Conservation (phyloP, 1,284 basidiomycete genomes). For the Trametes pubescens region DNA sequence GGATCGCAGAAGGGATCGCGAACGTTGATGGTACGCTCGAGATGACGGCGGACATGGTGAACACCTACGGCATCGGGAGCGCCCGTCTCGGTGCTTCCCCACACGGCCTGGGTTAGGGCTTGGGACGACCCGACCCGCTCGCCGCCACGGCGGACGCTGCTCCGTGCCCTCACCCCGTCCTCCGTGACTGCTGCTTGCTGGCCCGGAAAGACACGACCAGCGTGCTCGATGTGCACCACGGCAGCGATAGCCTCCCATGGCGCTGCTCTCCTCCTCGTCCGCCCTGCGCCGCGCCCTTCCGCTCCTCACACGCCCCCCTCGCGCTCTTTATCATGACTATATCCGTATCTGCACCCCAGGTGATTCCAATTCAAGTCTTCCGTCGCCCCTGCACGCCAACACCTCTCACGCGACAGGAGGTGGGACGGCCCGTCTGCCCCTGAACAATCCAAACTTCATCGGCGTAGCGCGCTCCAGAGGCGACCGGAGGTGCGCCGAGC, state of each 20-base stretch:
- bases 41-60: neutral
- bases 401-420: conserved; percentile 41
- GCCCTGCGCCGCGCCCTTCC: conserved; percentile 23
- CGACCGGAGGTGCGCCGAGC: conserved; percentile 64
- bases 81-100: neutral
- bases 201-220: neutral
- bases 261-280: conserved; percentile 30
- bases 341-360: conserved; percentile 68
- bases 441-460: conserved; percentile 65
- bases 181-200: neutral
- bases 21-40: too few species aligned
- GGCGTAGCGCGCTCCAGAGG: conserved; percentile 82
- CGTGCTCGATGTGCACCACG: conserved; percentile 37
- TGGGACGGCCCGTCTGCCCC: conserved; percentile 49
- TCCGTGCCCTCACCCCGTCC: neutral
- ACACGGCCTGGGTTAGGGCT: neutral
- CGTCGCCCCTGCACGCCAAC: neutral
- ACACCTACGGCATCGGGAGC: neutral
- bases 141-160: neutral
- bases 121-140: neutral
- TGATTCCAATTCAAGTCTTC: conserved; percentile 33
- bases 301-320: conserved; percentile 14
- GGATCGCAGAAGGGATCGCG: too few species aligned
- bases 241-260: conserved; percentile 40
- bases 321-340: conserved; percentile 68